phyloP scores from a whole-genome alignment of 140 eudicot species.

The Cichorium intybus region DNA sequence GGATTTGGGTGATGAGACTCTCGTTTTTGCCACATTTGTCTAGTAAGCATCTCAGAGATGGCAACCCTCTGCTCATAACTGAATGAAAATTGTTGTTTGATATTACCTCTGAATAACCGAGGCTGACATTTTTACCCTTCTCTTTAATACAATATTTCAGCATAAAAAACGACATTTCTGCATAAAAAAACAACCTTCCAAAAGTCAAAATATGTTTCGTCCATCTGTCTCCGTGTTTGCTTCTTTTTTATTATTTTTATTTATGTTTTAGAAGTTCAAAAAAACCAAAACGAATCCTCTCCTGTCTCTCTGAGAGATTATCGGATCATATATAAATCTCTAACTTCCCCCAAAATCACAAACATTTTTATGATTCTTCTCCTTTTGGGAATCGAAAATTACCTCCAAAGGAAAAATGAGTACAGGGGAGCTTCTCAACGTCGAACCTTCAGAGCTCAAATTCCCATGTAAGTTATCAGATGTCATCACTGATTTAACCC shows the following conservation, averaged over 20 bases:
- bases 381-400: slow-evolving; percentile 5
- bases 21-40: slow-evolving; percentile 37
- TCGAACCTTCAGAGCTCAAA: slow-evolving; percentile 66
- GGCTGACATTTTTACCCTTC: too few relatives aligned
- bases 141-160: too few relatives aligned
- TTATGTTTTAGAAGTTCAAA: neutral
- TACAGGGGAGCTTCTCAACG: slow-evolving; percentile 49
- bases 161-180: too few relatives aligned
- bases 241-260: neutral
- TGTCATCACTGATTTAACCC: slow-evolving; percentile 2
- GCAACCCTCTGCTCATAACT: slow-evolving; percentile 26
- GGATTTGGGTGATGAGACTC: slow-evolving; percentile 48
- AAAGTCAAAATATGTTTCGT: slow-evolving; percentile 1
- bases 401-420: slow-evolving; percentile 29
- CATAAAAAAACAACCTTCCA: too few relatives aligned
- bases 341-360: slow-evolving; percentile 9
- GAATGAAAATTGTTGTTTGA: too few relatives aligned
- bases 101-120: too few relatives aligned
- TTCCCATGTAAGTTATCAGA: slow-evolving; percentile 44
- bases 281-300: slow-evolving; percentile 15
- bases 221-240: slow-evolving; percentile 3
- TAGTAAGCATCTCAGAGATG: slow-evolving; percentile 28
- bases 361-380: slow-evolving; percentile 13
- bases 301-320: slow-evolving; percentile 27
- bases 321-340: slow-evolving; percentile 26